Evolutionary conservation across 352 stramenopile species (phyloP).

Genomic region (Globisporangium paddicum): DNA sequence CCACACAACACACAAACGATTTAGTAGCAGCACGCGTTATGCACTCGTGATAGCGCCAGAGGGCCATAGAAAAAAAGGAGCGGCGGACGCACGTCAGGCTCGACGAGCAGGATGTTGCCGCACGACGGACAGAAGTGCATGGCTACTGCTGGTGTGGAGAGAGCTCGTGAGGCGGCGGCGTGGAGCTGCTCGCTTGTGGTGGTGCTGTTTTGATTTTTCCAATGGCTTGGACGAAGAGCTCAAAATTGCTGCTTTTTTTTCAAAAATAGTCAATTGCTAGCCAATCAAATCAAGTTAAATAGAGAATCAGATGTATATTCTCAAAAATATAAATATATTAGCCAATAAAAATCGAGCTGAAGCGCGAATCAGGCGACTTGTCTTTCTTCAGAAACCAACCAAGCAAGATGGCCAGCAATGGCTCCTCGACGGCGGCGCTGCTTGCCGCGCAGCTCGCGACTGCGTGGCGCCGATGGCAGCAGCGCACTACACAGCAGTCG

Average conservation of each 20-base stretch:
- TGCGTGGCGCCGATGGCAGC: slow-evolving; percentile 14
- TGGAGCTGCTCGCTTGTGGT: background rate
- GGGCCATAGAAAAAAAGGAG: slow-evolving; percentile 4
- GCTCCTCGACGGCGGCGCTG: background rate
- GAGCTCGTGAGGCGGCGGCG: background rate
- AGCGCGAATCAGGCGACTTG: no score
- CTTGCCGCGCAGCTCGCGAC: slow-evolving; percentile 13
- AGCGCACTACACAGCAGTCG: background rate
- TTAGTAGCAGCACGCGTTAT: background rate
- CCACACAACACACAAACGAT: slow-evolving; percentile 1
- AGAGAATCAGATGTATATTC: no score
- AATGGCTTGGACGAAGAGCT: slow-evolving; percentile 8
- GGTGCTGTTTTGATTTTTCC: background rate
- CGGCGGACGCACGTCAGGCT: slow-evolving; percentile 58
- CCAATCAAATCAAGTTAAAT: slow-evolving; percentile 4
- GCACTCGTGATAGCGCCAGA: background rate
- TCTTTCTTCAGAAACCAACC: no score
- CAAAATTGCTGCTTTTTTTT: background rate
- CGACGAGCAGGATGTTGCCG: slow-evolving; percentile 88
- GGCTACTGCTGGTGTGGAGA: background rate
- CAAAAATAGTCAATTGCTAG: background rate
- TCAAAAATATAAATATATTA: slow-evolving; percentile 3
- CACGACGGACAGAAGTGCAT: slow-evolving; percentile 92
- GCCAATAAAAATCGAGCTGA: background rate
- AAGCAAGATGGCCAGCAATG: background rate